Evolutionary conservation across 176 grass and related monocot genomes (phyloP), one percentile per base, ranked within the genome.

Genomic region (Zea mays): DNA sequence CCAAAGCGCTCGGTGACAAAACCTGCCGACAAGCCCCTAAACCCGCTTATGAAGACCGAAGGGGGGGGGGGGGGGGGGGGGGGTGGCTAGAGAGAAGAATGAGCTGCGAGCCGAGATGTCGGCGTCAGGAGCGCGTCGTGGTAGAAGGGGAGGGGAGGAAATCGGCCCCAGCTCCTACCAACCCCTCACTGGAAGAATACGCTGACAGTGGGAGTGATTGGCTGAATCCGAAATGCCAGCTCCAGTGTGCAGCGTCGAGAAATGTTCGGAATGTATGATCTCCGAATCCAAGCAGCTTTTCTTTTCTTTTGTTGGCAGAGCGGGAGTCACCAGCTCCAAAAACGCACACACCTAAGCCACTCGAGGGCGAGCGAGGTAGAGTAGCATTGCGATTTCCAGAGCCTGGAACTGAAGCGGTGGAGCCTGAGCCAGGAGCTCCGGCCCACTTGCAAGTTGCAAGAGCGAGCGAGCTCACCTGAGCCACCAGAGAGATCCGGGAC

Each of bases 1-100:
- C 69, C n/a, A 57, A 50, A 65, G 17, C 50, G 10, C 76, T 67
- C 4, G 69, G 44, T 69, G 77, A 81, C 78, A 81, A 69, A 86
- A 76, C 72, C 15, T 76, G 84, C 78, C 84, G 84, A 86, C 78
- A 81, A 45, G 27, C 68, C 79, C 87, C 39, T 33, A 65, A 54
- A 78, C 0, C 38, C 4, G 38, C 2, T 39, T 39, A 3, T 39
- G 38, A 39, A 39, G 4, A 39, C 38, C 38, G 4, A 39, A 39
- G 38, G 38, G 38, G 38, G 38, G n/a, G n/a, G n/a, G n/a, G n/a
- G n/a, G n/a, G n/a, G n/a, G n/a, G n/a, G n/a, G n/a, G n/a, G n/a
- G n/a, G n/a, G n/a, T n/a, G n/a, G 38, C 38, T 39, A 39, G 38
- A 39, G 38, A 39, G 4, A 39, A 39, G 38, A 39, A 39, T 39